phyloP scores from a whole-genome alignment of 1,139 yeast genomes.

The Candida pseudocylindracea region DNA sequence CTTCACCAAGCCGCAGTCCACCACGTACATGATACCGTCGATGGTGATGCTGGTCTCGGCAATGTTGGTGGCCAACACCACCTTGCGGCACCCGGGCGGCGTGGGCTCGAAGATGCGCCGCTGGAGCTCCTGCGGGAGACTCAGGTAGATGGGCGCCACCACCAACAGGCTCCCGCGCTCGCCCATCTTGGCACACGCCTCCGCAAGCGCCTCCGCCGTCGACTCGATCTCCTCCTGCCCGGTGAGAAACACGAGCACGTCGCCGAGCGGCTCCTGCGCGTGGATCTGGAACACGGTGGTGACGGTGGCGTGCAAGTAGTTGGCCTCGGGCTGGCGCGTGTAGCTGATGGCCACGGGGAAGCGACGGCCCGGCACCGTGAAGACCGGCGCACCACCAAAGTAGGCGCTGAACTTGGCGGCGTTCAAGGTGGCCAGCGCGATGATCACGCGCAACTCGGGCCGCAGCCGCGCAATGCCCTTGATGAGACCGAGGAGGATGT shows the following conservation, averaged over 20 bases:
- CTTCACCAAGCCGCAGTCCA: constrained; percentile 87
- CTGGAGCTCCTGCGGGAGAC: constrained; percentile 70
- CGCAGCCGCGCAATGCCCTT: constrained; percentile 47
- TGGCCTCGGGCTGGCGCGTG: constrained; percentile 75
- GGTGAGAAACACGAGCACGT: constrained; percentile 61
- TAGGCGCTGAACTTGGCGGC: constrained; percentile 66
- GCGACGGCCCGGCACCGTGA: constrained; percentile 73
- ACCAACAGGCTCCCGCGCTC: constrained; percentile 37
- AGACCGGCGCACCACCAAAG: constrained; percentile 69
- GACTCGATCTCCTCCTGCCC: constrained; percentile 92
- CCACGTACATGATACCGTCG: constrained; percentile 73
- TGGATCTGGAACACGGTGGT: constrained; percentile 69
- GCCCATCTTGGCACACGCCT: constrained; percentile 44
- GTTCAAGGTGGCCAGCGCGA: constrained; percentile 90
- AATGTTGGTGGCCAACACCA: constrained; percentile 84
- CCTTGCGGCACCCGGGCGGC: constrained; percentile 58
- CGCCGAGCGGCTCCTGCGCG: constrained; percentile 45
- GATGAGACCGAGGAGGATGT: constrained; percentile 61
- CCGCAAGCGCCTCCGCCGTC: constrained; percentile 48
- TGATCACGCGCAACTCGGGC: constrained; percentile 47
- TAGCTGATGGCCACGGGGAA: constrained; percentile 79
- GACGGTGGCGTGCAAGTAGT: constrained; percentile 73
- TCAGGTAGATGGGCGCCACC: constrained; percentile 82
- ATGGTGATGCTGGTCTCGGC: constrained; percentile 96
- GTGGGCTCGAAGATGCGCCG: constrained; percentile 72